Evolutionary conservation across 78 protist species (phyloP), one percentile per base, ranked within the genome.

Genomic region (Dictyostelium firmibasis): DNA sequence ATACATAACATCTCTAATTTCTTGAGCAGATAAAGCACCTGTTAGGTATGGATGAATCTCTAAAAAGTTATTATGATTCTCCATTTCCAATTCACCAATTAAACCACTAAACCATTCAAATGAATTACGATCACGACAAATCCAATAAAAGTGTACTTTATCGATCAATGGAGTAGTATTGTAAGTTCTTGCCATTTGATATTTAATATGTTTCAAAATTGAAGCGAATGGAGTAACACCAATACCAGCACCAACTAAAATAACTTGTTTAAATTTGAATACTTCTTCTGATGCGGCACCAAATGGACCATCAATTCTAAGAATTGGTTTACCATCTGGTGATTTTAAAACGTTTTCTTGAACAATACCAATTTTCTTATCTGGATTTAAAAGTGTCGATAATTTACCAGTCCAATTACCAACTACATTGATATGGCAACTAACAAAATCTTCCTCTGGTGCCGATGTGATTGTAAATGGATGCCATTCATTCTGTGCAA

Each of bases 221-320:
- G 99, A 98, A 0, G 98, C 98, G 50, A 95, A 97, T 47, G 99
- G 99, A 1, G 99, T 98, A 13, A 98, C 98, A 77, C 99, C 99
- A 69, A 98, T 98, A 78, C 99, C 99, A 2, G 98, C 98, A 33
- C 97, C 98, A 18, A 96, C 83, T 1, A 94, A 36, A 33, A 98
- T 91, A 25, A 93, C 96, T 0, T 70, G 75, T 75, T 92, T 77
- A 76, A 62, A 96, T 60, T 97, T 84, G 97, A 89, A 97, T 33
- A 92, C 96, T 86, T 97, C 97, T 25, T 92, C 97, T 5, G 98
- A 38, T 25, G 98, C 97, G 0, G 98, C 86, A 38, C 99, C 99
- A 82, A 96, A 97, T 41, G 98, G 98, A 16, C 99, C 99, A n/a
- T 98, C 99, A 29, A 98, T 87, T 69, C 93, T 44, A n/a, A 97